Conservation (phyloP, 2,329 filamentous ascomycete genomes). For the Aspergillus fijiensis region DNA sequence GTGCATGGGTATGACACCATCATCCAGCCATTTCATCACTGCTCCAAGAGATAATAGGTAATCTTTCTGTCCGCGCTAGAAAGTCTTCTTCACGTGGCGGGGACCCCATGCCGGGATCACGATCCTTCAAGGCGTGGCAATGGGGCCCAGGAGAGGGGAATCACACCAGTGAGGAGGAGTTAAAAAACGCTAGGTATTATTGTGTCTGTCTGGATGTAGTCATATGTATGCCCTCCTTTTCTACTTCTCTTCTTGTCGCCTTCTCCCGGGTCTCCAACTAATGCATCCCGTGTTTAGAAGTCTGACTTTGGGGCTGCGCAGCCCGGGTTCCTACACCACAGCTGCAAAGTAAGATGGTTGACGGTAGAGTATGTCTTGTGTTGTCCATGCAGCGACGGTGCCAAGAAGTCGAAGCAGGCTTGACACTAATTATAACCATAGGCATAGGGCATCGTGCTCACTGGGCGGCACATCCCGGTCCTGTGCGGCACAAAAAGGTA, state of each 20-base stretch:
- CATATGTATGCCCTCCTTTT: neutral
- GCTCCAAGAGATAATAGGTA: neutral
- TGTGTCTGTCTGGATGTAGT: too few relatives aligned
- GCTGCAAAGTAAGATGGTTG: neutral
- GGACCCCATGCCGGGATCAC: neutral
- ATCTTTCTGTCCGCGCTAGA: neutral
- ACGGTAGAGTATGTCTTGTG: neutral
- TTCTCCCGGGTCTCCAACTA: neutral
- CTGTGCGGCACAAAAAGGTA: neutral
- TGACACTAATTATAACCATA: neutral
- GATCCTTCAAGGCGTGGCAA: constrained; percentile 2
- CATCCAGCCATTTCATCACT: neutral
- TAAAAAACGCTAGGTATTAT: too few relatives aligned
- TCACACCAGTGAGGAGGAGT: neutral
- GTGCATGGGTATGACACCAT: constrained; percentile 2
- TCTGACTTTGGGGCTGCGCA: neutral
- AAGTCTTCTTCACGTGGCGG: constrained; percentile 7
- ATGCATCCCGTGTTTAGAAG: neutral
- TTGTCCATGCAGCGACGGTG: neutral
- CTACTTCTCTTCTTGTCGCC: neutral
- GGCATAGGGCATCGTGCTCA: neutral
- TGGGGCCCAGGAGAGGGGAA: neutral
- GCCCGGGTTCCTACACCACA: neutral
- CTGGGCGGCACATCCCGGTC: neutral
- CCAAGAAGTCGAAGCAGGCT: neutral